These are phyloP conservation scores for Secale cereale DNA, from an alignment of 176 grass and related monocot genomes.

Conservation along the genomic window DNA sequence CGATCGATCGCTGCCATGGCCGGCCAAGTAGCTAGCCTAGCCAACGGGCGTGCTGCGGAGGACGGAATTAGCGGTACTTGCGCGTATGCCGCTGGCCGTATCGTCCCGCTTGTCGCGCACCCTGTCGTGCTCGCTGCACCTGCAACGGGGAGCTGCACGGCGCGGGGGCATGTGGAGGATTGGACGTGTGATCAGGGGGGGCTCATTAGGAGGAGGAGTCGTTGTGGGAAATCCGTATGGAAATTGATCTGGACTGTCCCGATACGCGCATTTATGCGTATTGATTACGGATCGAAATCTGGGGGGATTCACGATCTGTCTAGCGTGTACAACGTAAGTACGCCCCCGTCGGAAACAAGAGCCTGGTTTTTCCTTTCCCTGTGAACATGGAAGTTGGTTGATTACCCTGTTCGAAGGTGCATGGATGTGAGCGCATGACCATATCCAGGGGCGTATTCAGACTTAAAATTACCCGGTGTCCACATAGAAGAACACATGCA, in stretches of 20 bases:
- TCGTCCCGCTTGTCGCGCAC: not conserved
- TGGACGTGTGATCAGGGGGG: not conserved
- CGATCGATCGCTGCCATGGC: no score
- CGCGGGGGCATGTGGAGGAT: not conserved
- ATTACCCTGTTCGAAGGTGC: no score
- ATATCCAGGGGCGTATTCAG: no score
- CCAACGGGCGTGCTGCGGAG: not conserved
- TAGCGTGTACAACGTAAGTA: not conserved
- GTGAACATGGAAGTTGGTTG: no score
- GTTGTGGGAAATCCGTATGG: not conserved
- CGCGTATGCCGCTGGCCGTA: not conserved
- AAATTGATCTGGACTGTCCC: not conserved
- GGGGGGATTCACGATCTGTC: not conserved
- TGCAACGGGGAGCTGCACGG: no score
- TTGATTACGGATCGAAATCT: not conserved
- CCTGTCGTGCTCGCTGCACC: no score
- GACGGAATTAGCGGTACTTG: not conserved
- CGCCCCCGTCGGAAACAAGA: not conserved
- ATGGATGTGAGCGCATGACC: no score
- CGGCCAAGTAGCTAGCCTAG: no score
- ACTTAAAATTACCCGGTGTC: no score
- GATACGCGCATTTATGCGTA: not conserved
- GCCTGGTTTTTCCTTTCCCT: not conserved
- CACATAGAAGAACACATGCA: no score
- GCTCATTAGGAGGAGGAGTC: no score